These are phyloP conservation scores for Crepidotus variabilis DNA, from an alignment of 768 basidiomycete genomes.

Conservation along the genomic window DNA sequence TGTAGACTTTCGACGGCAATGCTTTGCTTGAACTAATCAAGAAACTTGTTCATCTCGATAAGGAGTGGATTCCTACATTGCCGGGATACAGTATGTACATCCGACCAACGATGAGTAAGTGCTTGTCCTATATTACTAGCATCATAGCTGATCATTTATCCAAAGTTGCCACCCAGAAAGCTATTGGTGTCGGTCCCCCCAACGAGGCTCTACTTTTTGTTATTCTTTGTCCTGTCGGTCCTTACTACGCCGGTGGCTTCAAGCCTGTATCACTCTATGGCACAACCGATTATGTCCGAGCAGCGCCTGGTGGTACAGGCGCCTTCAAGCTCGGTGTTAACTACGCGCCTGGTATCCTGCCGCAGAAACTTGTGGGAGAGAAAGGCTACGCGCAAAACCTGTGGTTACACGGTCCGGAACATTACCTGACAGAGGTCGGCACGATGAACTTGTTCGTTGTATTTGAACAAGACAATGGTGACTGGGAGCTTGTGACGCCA, in stretches of 20 bases:
- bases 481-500: slow-evolving; percentile 82
- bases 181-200: slow-evolving; percentile 70
- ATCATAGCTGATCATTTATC: background rate
- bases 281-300: slow-evolving; percentile 79
- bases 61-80: slow-evolving; percentile 87
- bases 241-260: slow-evolving; percentile 84
- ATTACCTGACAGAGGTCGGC: slow-evolving; percentile 67
- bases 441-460: slow-evolving; percentile 93
- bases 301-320: slow-evolving; percentile 87
- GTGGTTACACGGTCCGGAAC: slow-evolving; percentile 79
- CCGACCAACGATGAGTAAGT: slow-evolving; percentile 68
- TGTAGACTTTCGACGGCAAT: slow-evolving; percentile 73
- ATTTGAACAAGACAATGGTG: slow-evolving; percentile 65
- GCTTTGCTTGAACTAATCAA: slow-evolving; percentile 78
- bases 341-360: slow-evolving; percentile 85
- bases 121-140: background rate
- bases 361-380: slow-evolving; percentile 73
- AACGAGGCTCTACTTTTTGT: slow-evolving; percentile 83
- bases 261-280: slow-evolving; percentile 89
- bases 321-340: slow-evolving; percentile 86
- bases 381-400: slow-evolving; percentile 86
- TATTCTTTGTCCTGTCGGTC: slow-evolving; percentile 79
- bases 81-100: slow-evolving; percentile 91
- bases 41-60: slow-evolving; percentile 78
- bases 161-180: slow-evolving; percentile 75